These are phyloP conservation scores for Sequoia sempervirens DNA, from an alignment of 75 land plant species.

Conservation along the genomic window DNA sequence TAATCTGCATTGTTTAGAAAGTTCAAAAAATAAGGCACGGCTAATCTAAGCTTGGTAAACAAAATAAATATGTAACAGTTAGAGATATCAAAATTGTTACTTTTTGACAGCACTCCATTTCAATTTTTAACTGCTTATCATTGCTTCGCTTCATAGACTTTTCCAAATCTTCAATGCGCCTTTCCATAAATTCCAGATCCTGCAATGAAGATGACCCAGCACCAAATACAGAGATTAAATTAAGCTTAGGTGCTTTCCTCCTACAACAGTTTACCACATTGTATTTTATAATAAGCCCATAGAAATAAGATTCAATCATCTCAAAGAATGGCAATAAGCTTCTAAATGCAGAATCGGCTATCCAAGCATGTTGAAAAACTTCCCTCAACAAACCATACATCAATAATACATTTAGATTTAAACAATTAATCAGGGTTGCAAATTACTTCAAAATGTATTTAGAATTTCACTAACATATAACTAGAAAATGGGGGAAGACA, in stretches of 20 bases:
- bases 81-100: slow-evolving; percentile 20
- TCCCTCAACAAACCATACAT: not conserved
- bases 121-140: slow-evolving; percentile 89
- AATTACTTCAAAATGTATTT: not conserved
- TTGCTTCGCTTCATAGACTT: slow-evolving; percentile 98
- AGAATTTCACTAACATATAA: not conserved
- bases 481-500: not conserved
- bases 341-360: not conserved
- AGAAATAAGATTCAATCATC: not conserved
- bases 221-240: not conserved
- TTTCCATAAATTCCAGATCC: slow-evolving; percentile 95
- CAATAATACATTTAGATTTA: not conserved
- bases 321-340: not conserved
- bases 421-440: not conserved
- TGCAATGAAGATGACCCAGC: slow-evolving; percentile 12
- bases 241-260: not conserved
- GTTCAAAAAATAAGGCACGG: not conserved
- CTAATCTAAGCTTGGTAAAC: not conserved
- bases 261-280: not conserved
- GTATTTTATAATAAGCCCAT: not conserved
- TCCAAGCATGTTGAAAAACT: not conserved
- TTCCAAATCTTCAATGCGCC: slow-evolving; percentile 85
- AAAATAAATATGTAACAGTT: not conserved
- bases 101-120: slow-evolving; percentile 76
- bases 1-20: not conserved